Conservation (phyloP, 2,329 filamentous ascomycete species). For the Sporothrix phasma region DNA sequence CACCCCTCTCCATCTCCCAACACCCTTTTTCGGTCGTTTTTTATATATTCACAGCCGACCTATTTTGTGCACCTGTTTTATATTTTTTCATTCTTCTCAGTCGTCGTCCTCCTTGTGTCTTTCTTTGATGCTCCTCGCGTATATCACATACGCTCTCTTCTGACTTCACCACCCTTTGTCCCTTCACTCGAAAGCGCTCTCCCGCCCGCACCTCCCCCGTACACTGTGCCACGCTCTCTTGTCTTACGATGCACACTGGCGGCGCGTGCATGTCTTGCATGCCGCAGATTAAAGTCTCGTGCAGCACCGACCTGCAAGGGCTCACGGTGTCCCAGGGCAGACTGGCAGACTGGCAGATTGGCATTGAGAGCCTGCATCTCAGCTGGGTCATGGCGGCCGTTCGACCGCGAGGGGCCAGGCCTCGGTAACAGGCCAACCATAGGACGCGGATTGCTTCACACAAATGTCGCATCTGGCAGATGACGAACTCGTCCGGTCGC, state of each 20-base stretch:
- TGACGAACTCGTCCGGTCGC: background rate
- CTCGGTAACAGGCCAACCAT: slow-evolving; percentile 1
- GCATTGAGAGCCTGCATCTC: background rate
- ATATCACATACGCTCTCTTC: background rate
- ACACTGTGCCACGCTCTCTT: background rate
- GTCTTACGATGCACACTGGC: background rate
- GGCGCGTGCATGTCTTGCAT: slow-evolving; percentile 6
- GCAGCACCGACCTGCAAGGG: slow-evolving; percentile 6
- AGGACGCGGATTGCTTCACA: background rate
- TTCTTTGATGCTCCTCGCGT: too few species aligned
- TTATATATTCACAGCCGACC: background rate
- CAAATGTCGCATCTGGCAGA: background rate
- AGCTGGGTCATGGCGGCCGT: background rate
- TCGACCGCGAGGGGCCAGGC: background rate
- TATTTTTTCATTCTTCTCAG: background rate
- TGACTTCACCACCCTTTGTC: background rate
- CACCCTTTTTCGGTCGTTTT: too few species aligned
- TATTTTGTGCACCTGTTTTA: background rate
- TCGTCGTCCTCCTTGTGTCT: too few species aligned
- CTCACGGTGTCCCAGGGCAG: background rate
- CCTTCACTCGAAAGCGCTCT: background rate
- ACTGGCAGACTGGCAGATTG: background rate
- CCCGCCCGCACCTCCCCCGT: too few species aligned
- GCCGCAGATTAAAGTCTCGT: background rate
- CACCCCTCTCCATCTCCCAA: background rate